These are phyloP conservation scores for Quillaja saponaria DNA, from an alignment of 306 rosid species.

Conservation along the genomic window DNA sequence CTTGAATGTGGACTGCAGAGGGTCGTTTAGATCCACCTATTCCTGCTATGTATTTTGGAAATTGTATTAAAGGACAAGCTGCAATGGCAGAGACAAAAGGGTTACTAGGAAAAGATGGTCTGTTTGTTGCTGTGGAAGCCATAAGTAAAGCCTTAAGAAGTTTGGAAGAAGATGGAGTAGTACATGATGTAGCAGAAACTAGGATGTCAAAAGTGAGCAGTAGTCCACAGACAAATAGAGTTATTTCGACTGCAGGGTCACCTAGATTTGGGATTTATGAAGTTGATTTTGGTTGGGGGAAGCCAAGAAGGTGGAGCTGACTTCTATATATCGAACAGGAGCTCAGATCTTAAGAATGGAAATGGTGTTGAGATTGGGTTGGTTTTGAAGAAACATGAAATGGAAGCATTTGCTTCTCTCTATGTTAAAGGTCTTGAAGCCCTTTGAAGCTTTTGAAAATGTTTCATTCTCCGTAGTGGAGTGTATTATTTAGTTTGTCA, in stretches of 20 bases:
- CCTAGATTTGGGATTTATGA: constrained; percentile 31
- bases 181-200: constrained; percentile 38
- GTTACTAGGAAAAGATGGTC: constrained; percentile 31
- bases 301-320: constrained; percentile 32
- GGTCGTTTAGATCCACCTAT: constrained; percentile 33
- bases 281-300: constrained; percentile 54
- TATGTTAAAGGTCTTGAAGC: neutral
- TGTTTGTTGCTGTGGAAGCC: constrained; percentile 24
- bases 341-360: constrained; percentile 14
- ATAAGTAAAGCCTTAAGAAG: constrained; percentile 30
- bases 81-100: constrained; percentile 16
- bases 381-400: constrained; percentile 1
- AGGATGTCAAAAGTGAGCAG: constrained; percentile 12
- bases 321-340: constrained; percentile 1
- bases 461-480: too few relatives aligned
- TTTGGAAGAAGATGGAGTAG: constrained; percentile 36
- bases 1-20: constrained; percentile 11
- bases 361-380: constrained; percentile 27
- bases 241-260: constrained; percentile 27
- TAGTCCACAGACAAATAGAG: too few relatives aligned
- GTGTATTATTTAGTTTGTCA: too few relatives aligned
- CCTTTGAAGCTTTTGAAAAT: neutral
- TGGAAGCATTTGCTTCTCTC: constrained; percentile 3
- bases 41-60: constrained; percentile 51
- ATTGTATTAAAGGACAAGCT: constrained; percentile 28